Percentiles rank a stretch among this genome's conserved stretches.
Evolutionary conservation across 2,329 filamentous ascomycete species (phyloP).

Genomic region (Pseudogymnoascus sp.): DNA sequence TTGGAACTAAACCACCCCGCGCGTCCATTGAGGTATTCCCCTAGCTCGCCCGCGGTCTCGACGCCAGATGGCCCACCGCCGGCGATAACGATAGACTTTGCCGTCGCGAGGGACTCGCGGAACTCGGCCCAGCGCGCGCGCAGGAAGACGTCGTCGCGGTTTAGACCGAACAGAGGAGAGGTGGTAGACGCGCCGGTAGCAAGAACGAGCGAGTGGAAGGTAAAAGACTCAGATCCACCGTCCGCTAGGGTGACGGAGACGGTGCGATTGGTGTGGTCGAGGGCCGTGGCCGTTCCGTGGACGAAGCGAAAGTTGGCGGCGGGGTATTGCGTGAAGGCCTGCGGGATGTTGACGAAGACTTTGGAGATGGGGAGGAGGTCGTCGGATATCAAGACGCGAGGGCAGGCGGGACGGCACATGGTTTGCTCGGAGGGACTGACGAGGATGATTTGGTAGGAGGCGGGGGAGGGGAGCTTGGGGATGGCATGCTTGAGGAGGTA

Average conservation of each 20-base stretch:
- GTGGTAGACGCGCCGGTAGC: conserved; percentile 41
- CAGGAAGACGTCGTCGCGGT: conserved; percentile 29
- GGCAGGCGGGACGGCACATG: conserved; percentile 38
- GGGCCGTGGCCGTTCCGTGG: conserved; percentile 32
- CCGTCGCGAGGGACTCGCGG: conserved; percentile 32
- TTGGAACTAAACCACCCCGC: conserved; percentile 33
- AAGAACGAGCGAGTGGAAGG: conserved; percentile 41
- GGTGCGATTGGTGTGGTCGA: conserved; percentile 31
- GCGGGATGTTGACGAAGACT: conserved; percentile 36
- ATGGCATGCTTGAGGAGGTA: conserved; percentile 46
- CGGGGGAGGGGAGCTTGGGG: conserved; percentile 32
- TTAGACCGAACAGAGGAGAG: conserved; percentile 39
- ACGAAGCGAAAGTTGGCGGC: conserved; percentile 34
- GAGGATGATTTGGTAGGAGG: conserved; percentile 36
- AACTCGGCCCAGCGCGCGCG: conserved; percentile 34
- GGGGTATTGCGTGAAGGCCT: conserved; percentile 35
- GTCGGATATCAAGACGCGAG: conserved; percentile 41
- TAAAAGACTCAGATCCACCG: conserved; percentile 20
- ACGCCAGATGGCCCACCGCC: conserved; percentile 40
- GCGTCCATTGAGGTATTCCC: conserved; percentile 43
- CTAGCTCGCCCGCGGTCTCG: conserved; percentile 44
- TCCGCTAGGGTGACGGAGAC: conserved; percentile 26
- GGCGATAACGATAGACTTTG: conserved; percentile 38
- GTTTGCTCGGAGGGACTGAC: conserved; percentile 36
- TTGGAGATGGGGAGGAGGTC: conserved; percentile 37